A percentile compares a stretch with the other conserved stretches of the same genome.
Evolutionary conservation across 768 basidiomycete genomes (phyloP).

Genomic region (Hortiboletus campestris): DNA sequence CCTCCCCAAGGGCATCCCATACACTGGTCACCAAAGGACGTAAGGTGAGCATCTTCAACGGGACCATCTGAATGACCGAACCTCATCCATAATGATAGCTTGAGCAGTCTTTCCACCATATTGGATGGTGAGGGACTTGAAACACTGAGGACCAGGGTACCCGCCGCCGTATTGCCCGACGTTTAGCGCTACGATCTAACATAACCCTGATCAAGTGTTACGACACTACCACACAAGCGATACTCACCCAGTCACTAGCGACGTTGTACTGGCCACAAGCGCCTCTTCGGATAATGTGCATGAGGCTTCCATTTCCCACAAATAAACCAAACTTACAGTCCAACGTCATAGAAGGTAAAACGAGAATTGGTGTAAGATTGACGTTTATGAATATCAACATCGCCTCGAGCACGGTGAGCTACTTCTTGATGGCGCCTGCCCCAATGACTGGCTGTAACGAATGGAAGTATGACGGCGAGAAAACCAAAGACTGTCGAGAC

Average conservation of each 20-base stretch:
- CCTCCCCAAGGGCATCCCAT: conserved; percentile 63
- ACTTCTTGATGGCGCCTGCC: conserved; percentile 45
- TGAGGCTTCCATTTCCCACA: conserved; percentile 6
- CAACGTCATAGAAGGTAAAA: conserved; percentile 58
- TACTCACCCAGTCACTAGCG: conserved; percentile 44
- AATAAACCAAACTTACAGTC: conserved; percentile 38
- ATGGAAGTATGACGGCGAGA: conserved; percentile 34
- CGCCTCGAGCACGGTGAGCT: conserved; percentile 45
- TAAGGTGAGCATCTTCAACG: background rate
- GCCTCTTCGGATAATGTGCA: conserved; percentile 39
- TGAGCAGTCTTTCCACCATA: conserved; percentile 56
- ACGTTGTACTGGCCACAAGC: conserved; percentile 49
- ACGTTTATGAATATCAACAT: conserved; percentile 42
- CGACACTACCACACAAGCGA: background rate
- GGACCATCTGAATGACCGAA: conserved; percentile 22
- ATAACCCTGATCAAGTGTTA: background rate
- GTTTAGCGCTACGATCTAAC: conserved; percentile 56
- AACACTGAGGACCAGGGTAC: conserved; percentile 67
- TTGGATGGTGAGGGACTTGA: conserved; percentile 56
- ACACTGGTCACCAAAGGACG: conserved; percentile 41
- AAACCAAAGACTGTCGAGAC: conserved; percentile 32
- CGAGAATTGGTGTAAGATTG: conserved; percentile 33
- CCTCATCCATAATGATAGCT: conserved; percentile 66
- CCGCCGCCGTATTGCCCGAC: conserved; percentile 52
- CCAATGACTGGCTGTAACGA: conserved; percentile 36